Base-by-base conservation (phyloP, 441 rosid genomes). In the Gossypium trilobum region DNA sequence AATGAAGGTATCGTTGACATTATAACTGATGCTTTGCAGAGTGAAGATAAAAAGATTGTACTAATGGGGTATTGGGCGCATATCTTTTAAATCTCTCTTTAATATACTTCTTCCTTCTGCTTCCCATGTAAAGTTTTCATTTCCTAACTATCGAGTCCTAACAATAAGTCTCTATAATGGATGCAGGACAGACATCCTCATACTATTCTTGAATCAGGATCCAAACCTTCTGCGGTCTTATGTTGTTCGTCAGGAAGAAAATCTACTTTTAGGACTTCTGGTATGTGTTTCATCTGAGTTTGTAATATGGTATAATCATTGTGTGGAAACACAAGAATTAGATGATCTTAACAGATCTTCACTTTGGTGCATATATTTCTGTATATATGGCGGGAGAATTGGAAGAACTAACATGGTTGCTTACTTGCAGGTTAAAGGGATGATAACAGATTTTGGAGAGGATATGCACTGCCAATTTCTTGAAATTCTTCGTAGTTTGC, bases 151-250 rank as follows among this genome's bases (percentile, higher is more conserved):
- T 76, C 23, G 64, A 71, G 72, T 17, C 52, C 85, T 88, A 78
- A 87, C 75, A 65, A 65, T 73, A 74, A 76, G 52, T 79, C 68
- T 68, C 81, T 84, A 81, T 71, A 77, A 81, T 89, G 92, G 85
- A 81, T 93, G 96, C 99, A 95, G 99, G 95, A 89, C 99, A 91
- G 99, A 95, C 85, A 93, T 95, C 80, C 96, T 95, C 80, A 88
- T 95, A 78, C 89, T 95, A 81, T 93, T 93, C 83, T 73, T 93
- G 89, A 90, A 89, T 85, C 97, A 90, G 80, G 99, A 95, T 82
- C 92, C 97, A 79, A 95, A 87, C 80, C 95, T 93, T 76, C 79
- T 95, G 80, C 98, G 97, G 60, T 88, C 97, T 55, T 93, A 89
- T 80, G 91, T 93, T 81, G 90, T 89, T 73, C 82, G 88, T 82